Evolutionary conservation across 495 filamentous ascomycete genomes (phyloP).

Genomic region (Gamarada debralockiae): DNA sequence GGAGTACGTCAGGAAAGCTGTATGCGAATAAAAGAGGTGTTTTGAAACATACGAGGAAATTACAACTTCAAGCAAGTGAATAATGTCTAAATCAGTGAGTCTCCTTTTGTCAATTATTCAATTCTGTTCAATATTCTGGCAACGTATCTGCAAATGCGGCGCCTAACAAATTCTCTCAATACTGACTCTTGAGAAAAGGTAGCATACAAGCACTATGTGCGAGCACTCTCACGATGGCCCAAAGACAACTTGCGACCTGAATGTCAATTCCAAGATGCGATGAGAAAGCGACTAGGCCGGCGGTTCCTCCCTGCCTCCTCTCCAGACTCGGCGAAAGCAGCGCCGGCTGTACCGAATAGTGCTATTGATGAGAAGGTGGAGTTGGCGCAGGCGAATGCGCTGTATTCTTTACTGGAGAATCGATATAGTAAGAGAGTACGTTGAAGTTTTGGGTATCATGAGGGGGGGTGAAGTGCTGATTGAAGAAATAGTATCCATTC

Average conservation of each 20-base stretch:
- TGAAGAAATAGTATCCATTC: constrained; percentile 54
- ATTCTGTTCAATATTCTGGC: not conserved
- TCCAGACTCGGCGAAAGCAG: constrained; percentile 25
- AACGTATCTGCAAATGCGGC: no score
- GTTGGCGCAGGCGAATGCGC: constrained; percentile 62
- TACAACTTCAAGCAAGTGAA: constrained; percentile 1
- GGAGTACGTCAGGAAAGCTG: not conserved
- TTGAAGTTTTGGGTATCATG: not conserved
- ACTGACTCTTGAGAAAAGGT: constrained; percentile 25
- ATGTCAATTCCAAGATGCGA: constrained; percentile 66
- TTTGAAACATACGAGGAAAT: no score
- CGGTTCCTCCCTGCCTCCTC: constrained; percentile 22
- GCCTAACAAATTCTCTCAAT: not conserved
- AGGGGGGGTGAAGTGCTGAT: not conserved
- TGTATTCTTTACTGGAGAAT: constrained; percentile 72
- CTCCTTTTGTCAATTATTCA: no score
- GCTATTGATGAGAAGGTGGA: constrained; percentile 34
- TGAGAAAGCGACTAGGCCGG: constrained; percentile 58
- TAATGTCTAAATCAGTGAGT: constrained; percentile 22
- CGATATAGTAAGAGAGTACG: constrained; percentile 59
- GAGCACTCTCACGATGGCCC: constrained; percentile 75
- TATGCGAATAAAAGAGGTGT: no score
- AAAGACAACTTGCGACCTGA: constrained; percentile 72
- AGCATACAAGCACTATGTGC: constrained; percentile 53
- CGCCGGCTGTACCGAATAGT: constrained; percentile 26